Evolutionary conservation across 345 rosid genomes (phyloP), one percentile per base, ranked within the genome.

Genomic region (Brassica incana): DNA sequence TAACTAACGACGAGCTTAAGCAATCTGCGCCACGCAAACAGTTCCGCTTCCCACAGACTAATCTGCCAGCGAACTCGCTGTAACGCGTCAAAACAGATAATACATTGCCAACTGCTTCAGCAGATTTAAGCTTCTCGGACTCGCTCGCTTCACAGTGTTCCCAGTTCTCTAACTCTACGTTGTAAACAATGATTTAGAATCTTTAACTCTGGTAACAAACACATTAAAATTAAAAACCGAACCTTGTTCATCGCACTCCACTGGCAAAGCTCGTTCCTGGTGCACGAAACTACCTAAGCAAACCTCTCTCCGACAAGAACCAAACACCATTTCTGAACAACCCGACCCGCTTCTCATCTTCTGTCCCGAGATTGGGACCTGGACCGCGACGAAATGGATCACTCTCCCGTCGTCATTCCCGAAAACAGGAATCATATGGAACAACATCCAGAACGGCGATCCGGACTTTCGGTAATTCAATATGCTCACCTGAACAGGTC

Each of bases 361-460:
- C 70, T 25, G 71, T 61, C 82, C 65, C 12, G 72, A 61, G 58
- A 91, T 83, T 5, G 99, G 99, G 27, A 95, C 88, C 85, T 95
- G 99, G 82, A 88, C 96, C 8, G 94, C 98, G 27, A 91, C 87
- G 69, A 95, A 93, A 81, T 95, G 86, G 73, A 80, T 81, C 8
- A 88, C 91, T 79, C 83, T 78, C 25, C 98, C 97, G 20, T 90
- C 91, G 11, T 80, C 82, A 76, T 71, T 82, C 45, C 85, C 80
- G 63, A 91, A 93, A 67, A 95, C 88, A 1, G 97, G 99, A 67
- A 66, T 65, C 95, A 93, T 81, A 63, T 81, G 89, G 78, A 95
- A 95, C 87, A 91, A 40, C 86, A 91, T 84, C 99, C 99, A 93
- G 81, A 91, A 90, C 18, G 99, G 94, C 3, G 96, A 88, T 67